Conservation (phyloP, 257 asterid species). For the Mentha longifolia region DNA sequence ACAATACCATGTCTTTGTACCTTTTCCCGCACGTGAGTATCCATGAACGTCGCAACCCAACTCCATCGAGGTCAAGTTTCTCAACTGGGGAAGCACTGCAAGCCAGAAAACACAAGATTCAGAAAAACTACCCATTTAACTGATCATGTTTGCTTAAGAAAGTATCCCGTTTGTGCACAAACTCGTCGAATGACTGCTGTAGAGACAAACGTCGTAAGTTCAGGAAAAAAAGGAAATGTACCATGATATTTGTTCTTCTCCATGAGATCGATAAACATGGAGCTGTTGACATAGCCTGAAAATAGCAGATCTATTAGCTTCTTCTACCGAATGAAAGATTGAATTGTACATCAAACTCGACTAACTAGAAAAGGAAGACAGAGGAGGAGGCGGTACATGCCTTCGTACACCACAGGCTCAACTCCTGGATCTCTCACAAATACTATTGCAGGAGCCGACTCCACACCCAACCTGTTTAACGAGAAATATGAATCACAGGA, state of each 20-base stretch:
- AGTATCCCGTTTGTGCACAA: constrained; percentile 11
- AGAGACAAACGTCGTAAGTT: not conserved
- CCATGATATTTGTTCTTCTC: constrained; percentile 89
- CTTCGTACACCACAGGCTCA: constrained; percentile 81
- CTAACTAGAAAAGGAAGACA: constrained; percentile 7
- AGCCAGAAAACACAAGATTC: constrained; percentile 35
- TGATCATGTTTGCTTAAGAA: not conserved
- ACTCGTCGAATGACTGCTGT: not conserved
- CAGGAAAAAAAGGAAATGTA: constrained; percentile 35
- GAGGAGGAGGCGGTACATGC: constrained; percentile 41
- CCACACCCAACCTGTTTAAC: constrained; percentile 78
- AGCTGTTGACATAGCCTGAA: constrained; percentile 82
- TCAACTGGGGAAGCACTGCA: constrained; percentile 95
- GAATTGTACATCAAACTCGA: not conserved
- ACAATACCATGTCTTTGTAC: constrained; percentile 88
- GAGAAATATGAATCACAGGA: constrained; percentile 15
- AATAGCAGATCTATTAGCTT: constrained; percentile 42
- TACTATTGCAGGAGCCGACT: constrained; percentile 92
- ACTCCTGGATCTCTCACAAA: constrained; percentile 91
- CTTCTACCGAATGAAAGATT: constrained; percentile 30
- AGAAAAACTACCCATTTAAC: not conserved
- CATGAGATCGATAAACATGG: constrained; percentile 77
- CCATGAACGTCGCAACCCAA: constrained; percentile 91
- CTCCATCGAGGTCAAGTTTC: constrained; percentile 77
- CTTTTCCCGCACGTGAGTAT: constrained; percentile 85